Conservation (phyloP, 768 basidiomycete genomes). For the Russula virescens region DNA sequence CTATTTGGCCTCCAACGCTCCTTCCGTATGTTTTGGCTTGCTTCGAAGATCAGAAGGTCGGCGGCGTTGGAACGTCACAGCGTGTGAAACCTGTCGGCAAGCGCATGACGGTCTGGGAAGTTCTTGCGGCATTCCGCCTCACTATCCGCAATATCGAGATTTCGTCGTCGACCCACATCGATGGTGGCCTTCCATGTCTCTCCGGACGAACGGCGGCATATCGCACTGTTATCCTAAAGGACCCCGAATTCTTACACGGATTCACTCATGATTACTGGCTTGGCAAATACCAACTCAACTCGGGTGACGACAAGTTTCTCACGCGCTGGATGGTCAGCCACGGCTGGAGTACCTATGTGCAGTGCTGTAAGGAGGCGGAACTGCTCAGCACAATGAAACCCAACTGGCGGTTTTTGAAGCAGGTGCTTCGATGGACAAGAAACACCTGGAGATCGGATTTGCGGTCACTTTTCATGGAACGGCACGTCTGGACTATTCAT, state of each 20-base stretch:
- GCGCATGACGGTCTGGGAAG: conserved; percentile 90
- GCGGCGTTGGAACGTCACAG: conserved; percentile 88
- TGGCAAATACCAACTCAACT: conserved; percentile 91
- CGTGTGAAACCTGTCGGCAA: conserved; percentile 76
- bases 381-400: conserved; percentile 92
- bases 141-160: conserved; percentile 95
- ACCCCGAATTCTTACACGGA: conserved; percentile 86
- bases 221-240: conserved; percentile 90
- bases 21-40: conserved; percentile 86
- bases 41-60: conserved; percentile 91
- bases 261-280: conserved; percentile 95
- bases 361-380: conserved; percentile 80
- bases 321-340: conserved; percentile 96
- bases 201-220: conserved; percentile 93
- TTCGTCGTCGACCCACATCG: conserved; percentile 82
- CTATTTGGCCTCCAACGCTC: conserved; percentile 91
- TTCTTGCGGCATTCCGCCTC: conserved; percentile 87
- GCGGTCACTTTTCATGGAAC: conserved; percentile 81
- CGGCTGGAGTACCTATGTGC: conserved; percentile 93
- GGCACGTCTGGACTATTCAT: conserved; percentile 82
- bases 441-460: conserved; percentile 94
- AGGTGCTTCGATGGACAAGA: conserved; percentile 87
- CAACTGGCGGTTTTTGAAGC: conserved; percentile 93
- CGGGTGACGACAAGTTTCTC: conserved; percentile 90
- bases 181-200: conserved; percentile 87